Conservation (phyloP, 495 filamentous ascomycete species). For the Talaromyces adpressus region DNA sequence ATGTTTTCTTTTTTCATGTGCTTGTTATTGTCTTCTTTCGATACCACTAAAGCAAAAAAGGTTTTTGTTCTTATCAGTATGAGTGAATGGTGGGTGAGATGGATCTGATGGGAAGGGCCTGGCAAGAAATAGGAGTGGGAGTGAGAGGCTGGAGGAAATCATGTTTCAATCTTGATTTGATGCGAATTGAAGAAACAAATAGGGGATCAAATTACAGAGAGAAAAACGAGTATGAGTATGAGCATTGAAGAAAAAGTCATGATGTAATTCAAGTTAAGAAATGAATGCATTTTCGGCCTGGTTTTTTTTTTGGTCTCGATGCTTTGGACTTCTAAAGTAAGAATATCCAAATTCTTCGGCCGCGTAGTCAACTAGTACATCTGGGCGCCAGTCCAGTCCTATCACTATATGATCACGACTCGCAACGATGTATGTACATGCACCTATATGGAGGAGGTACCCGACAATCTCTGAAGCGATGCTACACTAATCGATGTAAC, state of each 20-base stretch:
- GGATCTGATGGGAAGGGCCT: neutral
- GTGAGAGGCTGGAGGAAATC: neutral
- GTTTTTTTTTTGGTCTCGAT: neutral
- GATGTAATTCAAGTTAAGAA: neutral
- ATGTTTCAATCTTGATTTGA: neutral
- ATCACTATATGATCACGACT: neutral
- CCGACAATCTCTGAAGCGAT: no score
- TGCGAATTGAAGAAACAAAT: neutral
- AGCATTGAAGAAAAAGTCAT: neutral
- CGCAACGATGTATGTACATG: no score
- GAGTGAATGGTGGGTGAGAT: neutral
- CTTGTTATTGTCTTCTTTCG: constrained; percentile 25
- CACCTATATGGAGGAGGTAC: no score
- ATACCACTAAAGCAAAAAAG: constrained; percentile 29
- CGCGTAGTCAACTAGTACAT: no score
- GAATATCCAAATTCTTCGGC: no score
- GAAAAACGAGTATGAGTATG: neutral
- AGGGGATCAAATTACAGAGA: neutral
- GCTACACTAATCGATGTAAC: no score
- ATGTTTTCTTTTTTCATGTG: constrained; percentile 13
- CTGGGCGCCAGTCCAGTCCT: no score
- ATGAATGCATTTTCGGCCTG: neutral
- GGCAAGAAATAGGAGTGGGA: neutral
- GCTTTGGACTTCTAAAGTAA: no score
- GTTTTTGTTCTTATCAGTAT: neutral